Base-by-base conservation (phyloP, 192 early-diverging fungal genomes). In the Rhizophagus sp. region DNA sequence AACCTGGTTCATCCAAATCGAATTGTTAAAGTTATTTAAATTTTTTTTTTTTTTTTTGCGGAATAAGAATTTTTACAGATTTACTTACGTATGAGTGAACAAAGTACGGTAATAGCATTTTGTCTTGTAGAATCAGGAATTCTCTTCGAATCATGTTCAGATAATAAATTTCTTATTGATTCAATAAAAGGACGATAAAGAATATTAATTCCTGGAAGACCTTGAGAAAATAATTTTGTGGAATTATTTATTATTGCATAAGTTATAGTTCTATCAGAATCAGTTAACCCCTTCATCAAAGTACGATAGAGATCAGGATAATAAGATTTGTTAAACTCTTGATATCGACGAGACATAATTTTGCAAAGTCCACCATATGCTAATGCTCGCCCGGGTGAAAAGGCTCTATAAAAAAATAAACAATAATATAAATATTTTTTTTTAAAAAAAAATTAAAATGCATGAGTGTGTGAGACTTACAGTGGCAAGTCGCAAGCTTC, bases 361-460 rank as follows among this genome's bases (percentile, higher is more conserved):
- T 90, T 82, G 75, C 95, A 96, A 10, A 97, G 79, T 65, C 86
- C 85, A 11, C 91, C 92, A 84, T 88, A 90, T 11, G 95, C 94
- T 2, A 86, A 80, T 30, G 88, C 89, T 24, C 89, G 81, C 25
- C 95, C 94, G n/a, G 89, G 86, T 34, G 85, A 83, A 73, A 84
- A 92, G 22, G 91, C 87, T 62, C 91, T 95, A 25, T 76, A 81
- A 65, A 73, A 83, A 24, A 22, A 19, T 15, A 7, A 22, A 47
- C 11, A 47, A 47, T 3, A 4, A 22, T 57, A 17, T 22, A 57
- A 22, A 57, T 17, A 57, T 57, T 57, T 19, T 57, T 57, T 5
- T 52, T 5, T 30, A 0, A 1, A 1, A 30, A 4, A 57, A 57
- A 57, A 22, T 1, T 57, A 19, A 7, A 15, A 50, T 50, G 17